Evolutionary conservation across 2,329 filamentous ascomycete species (phyloP).

Genomic region (Penicillium sp.): DNA sequence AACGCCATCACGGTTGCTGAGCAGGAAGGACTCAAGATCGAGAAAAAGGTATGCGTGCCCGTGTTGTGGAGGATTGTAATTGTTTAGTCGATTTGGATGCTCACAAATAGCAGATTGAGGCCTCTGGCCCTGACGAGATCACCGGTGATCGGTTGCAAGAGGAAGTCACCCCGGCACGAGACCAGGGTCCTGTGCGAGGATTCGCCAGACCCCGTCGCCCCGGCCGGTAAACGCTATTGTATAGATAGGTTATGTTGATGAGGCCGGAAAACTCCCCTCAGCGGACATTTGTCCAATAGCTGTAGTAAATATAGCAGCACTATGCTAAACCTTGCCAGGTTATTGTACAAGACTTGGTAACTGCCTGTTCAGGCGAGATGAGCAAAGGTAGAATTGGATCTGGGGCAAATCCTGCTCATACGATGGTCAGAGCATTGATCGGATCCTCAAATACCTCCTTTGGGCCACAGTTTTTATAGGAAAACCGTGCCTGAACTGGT

Average conservation of each 20-base stretch:
- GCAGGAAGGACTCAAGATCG: slow-evolving; percentile 55
- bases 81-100: slow-evolving; percentile 17
- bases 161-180: slow-evolving; percentile 52
- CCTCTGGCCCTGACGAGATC: slow-evolving; percentile 58
- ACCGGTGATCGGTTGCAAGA: slow-evolving; percentile 52
- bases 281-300: background rate
- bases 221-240: slow-evolving; percentile 42
- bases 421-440: background rate
- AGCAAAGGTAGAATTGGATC: background rate
- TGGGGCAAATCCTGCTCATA: background rate
- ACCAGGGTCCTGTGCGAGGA: slow-evolving; percentile 49
- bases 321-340: background rate
- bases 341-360: background rate
- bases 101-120: slow-evolving; percentile 50
- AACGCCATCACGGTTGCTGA: slow-evolving; percentile 55
- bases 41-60: slow-evolving; percentile 50
- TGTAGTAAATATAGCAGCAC: background rate
- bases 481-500: background rate
- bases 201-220: slow-evolving; percentile 65
- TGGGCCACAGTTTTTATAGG: background rate
- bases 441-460: background rate
- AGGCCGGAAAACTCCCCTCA: background rate
- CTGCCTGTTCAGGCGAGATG: background rate
- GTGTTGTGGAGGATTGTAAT: background rate
- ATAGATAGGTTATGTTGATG: background rate